Evolutionary conservation across 345 rosid genomes (phyloP), one percentile per base, ranked within the genome.

Genomic region (Sapria himalayana): DNA sequence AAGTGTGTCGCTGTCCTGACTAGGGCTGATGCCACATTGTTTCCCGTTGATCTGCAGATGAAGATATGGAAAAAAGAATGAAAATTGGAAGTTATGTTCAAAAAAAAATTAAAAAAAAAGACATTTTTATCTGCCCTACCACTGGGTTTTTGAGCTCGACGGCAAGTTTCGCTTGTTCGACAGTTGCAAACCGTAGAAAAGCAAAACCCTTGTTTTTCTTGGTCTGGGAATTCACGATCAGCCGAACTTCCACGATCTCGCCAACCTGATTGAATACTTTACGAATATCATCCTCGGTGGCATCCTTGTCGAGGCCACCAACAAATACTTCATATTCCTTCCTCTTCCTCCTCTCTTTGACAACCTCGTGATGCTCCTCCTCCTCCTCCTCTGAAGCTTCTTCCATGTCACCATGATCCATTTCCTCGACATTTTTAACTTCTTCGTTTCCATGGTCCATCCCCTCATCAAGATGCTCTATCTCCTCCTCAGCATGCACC

Each of bases 201-300:
- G 98, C 98, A 71, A 75, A 89, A 9, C 98, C 98, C 51, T 89
- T 79, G 59, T 85, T 89, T 59, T 77, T 89, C 64, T 69, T 89
- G 38, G 98, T 79, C 52, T 74, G 92, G 12, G 86, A 72, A 47
- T 76, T 77, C 93, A 74, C 79, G 84, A 74, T 61, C 48, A 89
- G 65, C 72, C 95, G 76, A 45, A 77, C 65, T 58, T 89, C 98
- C 3, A 69, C 71, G 37, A 89, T 65, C 59, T 76, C 86, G 25
- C 98, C 98, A 55, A 67, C 79, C 39, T 67, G 76, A 50, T 59
- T 64, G 53, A 89, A 89, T 16, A 58, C 81, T 58, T 77, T 79
- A 73, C 57, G 76, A 15, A 89, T 68, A 45, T 89, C 95, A 55
- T 66, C 84, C 65, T 71, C 81, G 2, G 74, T 69, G 1, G 76